Conservation (phyloP, 2,329 filamentous ascomycete genomes). For the Ceratocystiopsis minuta region DNA sequence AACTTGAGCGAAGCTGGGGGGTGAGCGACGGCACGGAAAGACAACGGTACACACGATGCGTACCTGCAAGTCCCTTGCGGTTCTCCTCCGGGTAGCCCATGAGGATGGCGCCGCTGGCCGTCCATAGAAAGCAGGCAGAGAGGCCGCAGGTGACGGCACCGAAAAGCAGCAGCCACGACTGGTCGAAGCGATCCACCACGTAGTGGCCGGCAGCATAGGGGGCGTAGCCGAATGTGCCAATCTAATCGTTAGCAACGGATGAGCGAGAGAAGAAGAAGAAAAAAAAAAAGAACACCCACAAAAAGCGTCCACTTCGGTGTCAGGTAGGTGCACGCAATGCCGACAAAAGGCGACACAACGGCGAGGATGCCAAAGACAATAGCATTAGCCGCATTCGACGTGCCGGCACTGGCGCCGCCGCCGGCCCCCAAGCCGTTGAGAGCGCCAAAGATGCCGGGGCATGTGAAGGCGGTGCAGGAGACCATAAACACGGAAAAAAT, state of each 20-base stretch:
- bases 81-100: constrained; percentile 8
- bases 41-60: not conserved
- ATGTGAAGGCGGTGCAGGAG: constrained; percentile 15
- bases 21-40: too few species aligned
- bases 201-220: constrained; percentile 4
- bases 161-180: constrained; percentile 2
- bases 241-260: too few species aligned
- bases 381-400: constrained; percentile 5
- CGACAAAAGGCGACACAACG: not conserved
- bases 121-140: constrained; percentile 6
- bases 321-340: constrained; percentile 1
- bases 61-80: constrained; percentile 6
- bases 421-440: constrained; percentile 12
- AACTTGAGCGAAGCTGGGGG: constrained; percentile 5
- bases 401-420: constrained; percentile 6
- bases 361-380: constrained; percentile 3
- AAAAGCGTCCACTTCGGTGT: constrained; percentile 3
- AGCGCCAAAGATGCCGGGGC: constrained; percentile 13
- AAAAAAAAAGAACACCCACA: not conserved
- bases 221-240: constrained; percentile 3
- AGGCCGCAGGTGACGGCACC: constrained; percentile 2
- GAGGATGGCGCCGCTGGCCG: constrained; percentile 7
- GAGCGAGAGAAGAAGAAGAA: too few species aligned
- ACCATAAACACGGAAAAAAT: constrained; percentile 3
- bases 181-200: constrained; percentile 1